Evolutionary conservation across 176 grass and related monocot species (phyloP).

Genomic region (Oryza nivara): DNA sequence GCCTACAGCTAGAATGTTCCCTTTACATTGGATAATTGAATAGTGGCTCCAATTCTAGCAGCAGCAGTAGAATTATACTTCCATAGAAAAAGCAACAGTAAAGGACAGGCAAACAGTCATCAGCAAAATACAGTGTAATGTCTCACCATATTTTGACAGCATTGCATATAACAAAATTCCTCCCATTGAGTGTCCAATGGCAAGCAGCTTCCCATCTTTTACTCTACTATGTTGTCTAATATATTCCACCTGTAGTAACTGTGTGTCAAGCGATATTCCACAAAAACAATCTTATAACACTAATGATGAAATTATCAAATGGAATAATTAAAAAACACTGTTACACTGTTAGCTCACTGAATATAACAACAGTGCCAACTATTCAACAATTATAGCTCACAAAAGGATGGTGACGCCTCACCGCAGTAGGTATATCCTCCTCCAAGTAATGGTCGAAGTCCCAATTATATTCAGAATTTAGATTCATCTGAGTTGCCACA

Average conservation of each 20-base stretch:
- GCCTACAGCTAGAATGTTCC: neutral
- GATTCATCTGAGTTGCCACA: conserved; percentile 57
- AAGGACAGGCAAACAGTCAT: conserved; percentile 13
- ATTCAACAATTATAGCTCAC: conserved; percentile 1
- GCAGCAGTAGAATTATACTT: neutral
- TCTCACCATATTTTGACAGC: conserved; percentile 66
- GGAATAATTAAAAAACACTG: neutral
- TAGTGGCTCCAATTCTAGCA: neutral
- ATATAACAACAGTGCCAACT: neutral
- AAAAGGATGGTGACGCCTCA: conserved; percentile 20
- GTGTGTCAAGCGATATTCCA: neutral
- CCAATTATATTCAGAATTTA: conserved; percentile 74
- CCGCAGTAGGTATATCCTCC: conserved; percentile 85
- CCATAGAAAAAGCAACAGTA: neutral
- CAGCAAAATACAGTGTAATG: conserved; percentile 17
- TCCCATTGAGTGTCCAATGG: conserved; percentile 86
- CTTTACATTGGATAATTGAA: conserved; percentile 1
- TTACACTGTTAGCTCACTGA: neutral
- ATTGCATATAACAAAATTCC: conserved; percentile 83
- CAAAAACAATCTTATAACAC: neutral
- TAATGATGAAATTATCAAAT: neutral
- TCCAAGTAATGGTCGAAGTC: conserved; percentile 89
- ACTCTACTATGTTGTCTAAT: conserved; percentile 62
- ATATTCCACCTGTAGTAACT: conserved; percentile 62
- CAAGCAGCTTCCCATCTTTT: conserved; percentile 80